Percentiles rank a stretch among this genome's conserved stretches.
Conservation (phyloP, 2,329 filamentous ascomycete genomes). For the Cladosporium sp. region DNA sequence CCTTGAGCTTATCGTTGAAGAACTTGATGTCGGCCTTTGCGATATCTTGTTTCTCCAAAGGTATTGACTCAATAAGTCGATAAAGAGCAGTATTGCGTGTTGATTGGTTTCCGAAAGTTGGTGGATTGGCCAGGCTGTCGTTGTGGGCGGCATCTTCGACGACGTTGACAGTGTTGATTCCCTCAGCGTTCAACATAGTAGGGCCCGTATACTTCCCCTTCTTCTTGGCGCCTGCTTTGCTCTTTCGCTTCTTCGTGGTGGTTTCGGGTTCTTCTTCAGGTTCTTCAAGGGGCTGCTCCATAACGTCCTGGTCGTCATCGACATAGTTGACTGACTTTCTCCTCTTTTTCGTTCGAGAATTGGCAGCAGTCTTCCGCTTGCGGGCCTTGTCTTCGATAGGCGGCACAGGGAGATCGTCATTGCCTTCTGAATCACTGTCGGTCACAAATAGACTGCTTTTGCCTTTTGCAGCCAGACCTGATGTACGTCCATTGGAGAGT, state of each 20-base stretch:
- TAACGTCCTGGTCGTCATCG: no score
- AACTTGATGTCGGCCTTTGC: slow-evolving; percentile 33
- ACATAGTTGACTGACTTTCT: no score
- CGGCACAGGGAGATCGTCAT: no score
- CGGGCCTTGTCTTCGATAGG: no score
- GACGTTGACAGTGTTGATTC: slow-evolving; percentile 19
- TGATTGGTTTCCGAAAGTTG: slow-evolving; percentile 14
- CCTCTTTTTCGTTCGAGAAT: no score
- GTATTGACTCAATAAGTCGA: slow-evolving; percentile 37
- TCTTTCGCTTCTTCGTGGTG: not conserved
- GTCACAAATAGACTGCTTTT: no score
- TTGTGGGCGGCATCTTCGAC: slow-evolving; percentile 22
- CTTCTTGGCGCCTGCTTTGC: not conserved
- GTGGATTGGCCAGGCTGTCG: slow-evolving; percentile 18
- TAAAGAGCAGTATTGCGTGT: slow-evolving; percentile 32
- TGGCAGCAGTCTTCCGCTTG: no score
- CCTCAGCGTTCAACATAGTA: not conserved
- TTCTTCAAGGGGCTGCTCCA: no score
- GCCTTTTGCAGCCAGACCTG: no score
- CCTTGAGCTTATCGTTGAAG: slow-evolving; percentile 38
- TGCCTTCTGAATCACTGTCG: no score
- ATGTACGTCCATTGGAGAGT: no score
- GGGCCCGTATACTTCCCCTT: not conserved
- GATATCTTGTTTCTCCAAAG: slow-evolving; percentile 31
- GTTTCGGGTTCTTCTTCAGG: no score